Percentiles rank a stretch among this genome's conserved stretches.
Conservation (phyloP, 495 filamentous ascomycete genomes). For the Penicillium arizonense region DNA sequence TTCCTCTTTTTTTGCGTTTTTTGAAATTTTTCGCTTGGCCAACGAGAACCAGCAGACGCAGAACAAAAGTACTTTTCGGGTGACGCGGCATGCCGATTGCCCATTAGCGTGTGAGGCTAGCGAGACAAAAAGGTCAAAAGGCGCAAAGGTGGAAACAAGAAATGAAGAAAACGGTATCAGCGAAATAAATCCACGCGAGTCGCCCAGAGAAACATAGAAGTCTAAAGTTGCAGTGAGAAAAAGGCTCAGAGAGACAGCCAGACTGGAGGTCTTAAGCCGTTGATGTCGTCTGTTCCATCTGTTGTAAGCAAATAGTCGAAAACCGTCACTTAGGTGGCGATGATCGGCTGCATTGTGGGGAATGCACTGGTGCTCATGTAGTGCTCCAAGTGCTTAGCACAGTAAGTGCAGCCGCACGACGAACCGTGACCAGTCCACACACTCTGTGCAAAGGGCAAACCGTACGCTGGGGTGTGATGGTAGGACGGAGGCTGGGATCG, state of each 20-base stretch:
- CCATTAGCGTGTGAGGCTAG: constrained; percentile 23
- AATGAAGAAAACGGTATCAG: constrained; percentile 38
- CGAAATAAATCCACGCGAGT: constrained; percentile 33
- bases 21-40: constrained; percentile 29
- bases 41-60: constrained; percentile 30
- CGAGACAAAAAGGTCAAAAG: constrained; percentile 20
- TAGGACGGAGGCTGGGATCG: constrained; percentile 51
- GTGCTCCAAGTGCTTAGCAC: constrained; percentile 58
- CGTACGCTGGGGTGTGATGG: constrained; percentile 51
- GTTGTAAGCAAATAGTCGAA: constrained; percentile 12
- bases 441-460: constrained; percentile 54
- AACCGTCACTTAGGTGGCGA: constrained; percentile 31
- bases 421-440: constrained; percentile 59
- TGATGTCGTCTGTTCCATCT: constrained; percentile 15
- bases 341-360: constrained; percentile 57
- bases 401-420: constrained; percentile 69
- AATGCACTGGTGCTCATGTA: constrained; percentile 64
- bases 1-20: constrained; percentile 32
- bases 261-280: constrained; percentile 7
- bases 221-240: constrained; percentile 23
- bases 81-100: constrained; percentile 25
- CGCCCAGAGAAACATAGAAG: constrained; percentile 25
- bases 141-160: constrained; percentile 31
- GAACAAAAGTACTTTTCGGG: constrained; percentile 40
- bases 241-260: constrained; percentile 14